Conservation (phyloP, 805 yeast genomes). For the Metschnikowia proteae region DNA sequence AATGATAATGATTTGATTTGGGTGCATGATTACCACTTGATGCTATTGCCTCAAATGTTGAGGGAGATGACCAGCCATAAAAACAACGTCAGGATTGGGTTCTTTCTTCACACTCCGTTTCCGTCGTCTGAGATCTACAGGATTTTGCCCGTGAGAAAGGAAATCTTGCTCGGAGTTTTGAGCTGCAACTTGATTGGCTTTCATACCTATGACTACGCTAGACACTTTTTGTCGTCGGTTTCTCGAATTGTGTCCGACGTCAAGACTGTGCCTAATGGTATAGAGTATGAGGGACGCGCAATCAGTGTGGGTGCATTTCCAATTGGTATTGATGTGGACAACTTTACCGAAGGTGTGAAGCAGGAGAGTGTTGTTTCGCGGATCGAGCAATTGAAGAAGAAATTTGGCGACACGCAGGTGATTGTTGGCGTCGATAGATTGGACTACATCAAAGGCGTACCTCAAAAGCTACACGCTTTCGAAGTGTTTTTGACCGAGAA, state of each 20-base stretch:
- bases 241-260: conserved; percentile 71
- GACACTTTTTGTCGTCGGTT: conserved; percentile 90
- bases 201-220: conserved; percentile 98
- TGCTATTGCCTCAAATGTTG: conserved; percentile 89
- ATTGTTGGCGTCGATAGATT: conserved; percentile 96
- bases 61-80: conserved; percentile 51
- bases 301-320: conserved; percentile 96
- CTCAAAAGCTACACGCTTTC: conserved; percentile 94
- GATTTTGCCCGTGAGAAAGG: conserved; percentile 91
- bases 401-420: conserved; percentile 75
- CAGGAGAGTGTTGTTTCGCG: conserved; percentile 61
- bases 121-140: conserved; percentile 96
- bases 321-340: conserved; percentile 96
- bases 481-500: conserved; percentile 88
- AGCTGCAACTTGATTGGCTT: conserved; percentile 95
- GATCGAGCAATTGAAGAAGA: conserved; percentile 53
- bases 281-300: conserved; percentile 67
- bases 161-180: conserved; percentile 85
- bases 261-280: conserved; percentile 87
- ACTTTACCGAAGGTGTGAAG: conserved; percentile 75
- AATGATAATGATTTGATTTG: conserved; percentile 86
- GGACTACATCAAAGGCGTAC: conserved; percentile 97
- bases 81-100: conserved; percentile 74
- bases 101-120: conserved; percentile 95
- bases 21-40: conserved; percentile 97